These are phyloP conservation scores for Trichoderma lentiforme DNA, from an alignment of 2,329 filamentous ascomycete species.

Conservation along the genomic window DNA sequence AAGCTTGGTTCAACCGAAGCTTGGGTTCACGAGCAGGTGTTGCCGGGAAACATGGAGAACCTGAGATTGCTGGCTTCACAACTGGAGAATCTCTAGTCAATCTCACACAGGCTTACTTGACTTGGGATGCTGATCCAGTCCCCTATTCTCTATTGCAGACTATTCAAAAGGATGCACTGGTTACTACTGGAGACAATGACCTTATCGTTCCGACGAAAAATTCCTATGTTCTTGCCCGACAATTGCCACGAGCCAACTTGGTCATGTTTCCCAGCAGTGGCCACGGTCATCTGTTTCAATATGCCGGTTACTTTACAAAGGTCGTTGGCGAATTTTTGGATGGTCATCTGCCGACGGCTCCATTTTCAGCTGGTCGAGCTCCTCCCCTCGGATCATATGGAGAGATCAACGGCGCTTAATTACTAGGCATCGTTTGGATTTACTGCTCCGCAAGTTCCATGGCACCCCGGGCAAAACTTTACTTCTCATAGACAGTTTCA, in stretches of 20 bases:
- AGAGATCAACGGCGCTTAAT: not conserved
- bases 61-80: not conserved
- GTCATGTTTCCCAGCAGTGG: not conserved
- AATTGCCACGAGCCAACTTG: not conserved
- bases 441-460: not conserved
- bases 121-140: slow-evolving; percentile 6
- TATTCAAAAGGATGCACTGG: slow-evolving; percentile 1
- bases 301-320: not conserved
- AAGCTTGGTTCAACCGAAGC: not conserved
- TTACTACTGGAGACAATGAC: not conserved
- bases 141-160: slow-evolving; percentile 1
- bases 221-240: not conserved
- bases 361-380: not conserved
- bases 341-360: not conserved
- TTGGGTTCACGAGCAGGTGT: not conserved
- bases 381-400: not conserved
- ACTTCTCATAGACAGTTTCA: not conserved
- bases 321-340: not conserved
- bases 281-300: slow-evolving; percentile 6
- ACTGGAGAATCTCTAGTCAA: not conserved
- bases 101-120: slow-evolving; percentile 7
- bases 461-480: not conserved
- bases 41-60: not conserved
- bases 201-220: not conserved
- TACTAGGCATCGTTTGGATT: not conserved